Percentiles rank a stretch among this genome's conserved stretches.
These are phyloP conservation scores for Aristolochia contorta DNA, from an alignment of 164 flowering plant species.

Conservation along the genomic window DNA sequence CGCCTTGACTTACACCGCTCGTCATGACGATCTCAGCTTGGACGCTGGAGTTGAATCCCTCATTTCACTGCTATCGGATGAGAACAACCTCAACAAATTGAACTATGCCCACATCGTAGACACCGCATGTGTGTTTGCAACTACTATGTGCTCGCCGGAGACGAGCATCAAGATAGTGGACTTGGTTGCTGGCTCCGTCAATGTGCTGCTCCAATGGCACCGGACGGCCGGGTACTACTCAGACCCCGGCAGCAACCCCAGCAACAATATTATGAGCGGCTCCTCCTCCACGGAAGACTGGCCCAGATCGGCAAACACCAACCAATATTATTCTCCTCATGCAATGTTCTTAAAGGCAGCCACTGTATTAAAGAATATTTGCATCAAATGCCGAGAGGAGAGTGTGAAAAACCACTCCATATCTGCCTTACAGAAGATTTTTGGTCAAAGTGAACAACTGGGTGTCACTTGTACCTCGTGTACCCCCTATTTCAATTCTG, in stretches of 20 bases:
- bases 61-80: slow-evolving; percentile 52
- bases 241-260: slow-evolving; percentile 42
- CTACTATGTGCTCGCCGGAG: slow-evolving; percentile 58
- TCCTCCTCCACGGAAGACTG: slow-evolving; percentile 53
- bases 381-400: slow-evolving; percentile 81
- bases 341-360: slow-evolving; percentile 58
- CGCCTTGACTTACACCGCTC: slow-evolving; percentile 51
- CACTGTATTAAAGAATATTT: slow-evolving; percentile 61
- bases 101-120: slow-evolving; percentile 71
- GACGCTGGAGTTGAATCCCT: slow-evolving; percentile 60
- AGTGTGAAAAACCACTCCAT: slow-evolving; percentile 62
- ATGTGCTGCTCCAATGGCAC: slow-evolving; percentile 51
- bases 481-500: slow-evolving; percentile 44
- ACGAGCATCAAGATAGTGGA: slow-evolving; percentile 63
- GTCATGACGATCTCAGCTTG: slow-evolving; percentile 52
- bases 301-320: slow-evolving; percentile 11
- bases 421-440: slow-evolving; percentile 37
- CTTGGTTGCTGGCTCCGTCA: slow-evolving; percentile 52
- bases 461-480: slow-evolving; percentile 42
- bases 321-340: slow-evolving; percentile 18
- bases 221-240: slow-evolving; percentile 29
- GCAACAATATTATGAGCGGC: slow-evolving; percentile 27
- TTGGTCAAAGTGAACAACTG: slow-evolving; percentile 50
- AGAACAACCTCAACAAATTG: slow-evolving; percentile 25
- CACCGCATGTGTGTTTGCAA: slow-evolving; percentile 64